Base-by-base conservation (phyloP, 371 early-diverging fungal species). In the Batkoa obscura region DNA sequence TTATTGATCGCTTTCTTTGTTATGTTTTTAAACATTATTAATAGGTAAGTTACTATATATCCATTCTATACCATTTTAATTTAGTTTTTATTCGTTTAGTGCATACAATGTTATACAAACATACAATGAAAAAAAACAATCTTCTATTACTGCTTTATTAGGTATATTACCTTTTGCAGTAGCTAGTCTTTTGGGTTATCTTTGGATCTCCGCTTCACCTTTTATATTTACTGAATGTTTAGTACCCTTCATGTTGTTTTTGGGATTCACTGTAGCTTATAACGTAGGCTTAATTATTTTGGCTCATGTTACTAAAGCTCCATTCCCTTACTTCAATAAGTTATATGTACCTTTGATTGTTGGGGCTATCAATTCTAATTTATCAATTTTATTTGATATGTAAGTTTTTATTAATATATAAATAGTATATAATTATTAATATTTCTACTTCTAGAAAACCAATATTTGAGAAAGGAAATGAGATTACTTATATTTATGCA, bases 251-350 rank as follows among this genome's bases (percentile, higher is more conserved):
- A 68, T 79, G 37, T 58, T 79, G 32, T 78, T 83, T 54, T 62
- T 78, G 35, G 88, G 88, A 1, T 69, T 86, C 33, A 73, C 81
- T 33, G 89, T 92, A 67, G 90, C 87, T 49, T 81, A 86, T 63
- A 83, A 83, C 48, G 88, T 88, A 49, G 81, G 84, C 30, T 66
- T 74, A 39, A 88, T 92, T 69, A 88, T 92, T 58, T 74, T 85
- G 3, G 81, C 86, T 15, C 91, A 92, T 64, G 89, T 92, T 10
- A 76, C 86, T 4, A 80, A 86, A 38, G 70, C 78, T 38, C 68
- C 72, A 4, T 92, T 86, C 72, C 90, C 90, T 4, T 72, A 69
- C 52, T 74, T 79, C 60, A 79, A 84, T 60, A 50, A 70, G 38
- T 66, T 76, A 58, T 68, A 72, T 50, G 47, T 75, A 3, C 84